These are phyloP conservation scores for Patellifolia procumbens DNA, from an alignment of 179 eudicot species.

Conservation along the genomic window DNA sequence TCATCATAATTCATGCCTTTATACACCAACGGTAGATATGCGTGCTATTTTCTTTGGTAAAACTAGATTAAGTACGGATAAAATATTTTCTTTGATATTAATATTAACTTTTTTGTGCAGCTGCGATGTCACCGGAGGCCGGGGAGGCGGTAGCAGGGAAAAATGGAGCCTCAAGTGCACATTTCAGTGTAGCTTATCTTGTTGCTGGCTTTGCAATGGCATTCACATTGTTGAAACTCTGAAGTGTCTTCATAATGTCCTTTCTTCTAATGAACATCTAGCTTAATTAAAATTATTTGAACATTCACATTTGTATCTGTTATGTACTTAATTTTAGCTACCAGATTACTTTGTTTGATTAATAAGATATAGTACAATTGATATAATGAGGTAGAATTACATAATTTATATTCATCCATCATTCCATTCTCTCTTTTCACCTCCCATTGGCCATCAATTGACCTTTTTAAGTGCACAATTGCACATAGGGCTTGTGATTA, in stretches of 20 bases:
- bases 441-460: not conserved
- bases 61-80: no score
- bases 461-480: no score
- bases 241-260: not conserved
- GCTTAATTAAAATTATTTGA: conserved; percentile 18
- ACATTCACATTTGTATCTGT: conserved; percentile 12
- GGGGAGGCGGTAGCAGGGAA: conserved; percentile 1
- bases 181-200: conserved; percentile 13
- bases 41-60: no score
- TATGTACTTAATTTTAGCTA: not conserved
- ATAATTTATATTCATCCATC: not conserved
- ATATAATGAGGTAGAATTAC: not conserved
- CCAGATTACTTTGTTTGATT: not conserved
- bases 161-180: conserved; percentile 26
- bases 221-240: conserved; percentile 9
- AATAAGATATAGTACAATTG: not conserved
- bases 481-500: no score
- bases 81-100: no score
- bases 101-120: not conserved
- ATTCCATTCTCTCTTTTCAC: not conserved
- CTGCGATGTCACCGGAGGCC: not conserved
- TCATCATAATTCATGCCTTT: no score
- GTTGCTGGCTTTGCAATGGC: conserved; percentile 17
- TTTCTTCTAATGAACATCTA: not conserved
- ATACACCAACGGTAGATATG: no score